Percentiles rank a stretch among this genome's conserved stretches.
Evolutionary conservation across 345 rosid genomes (phyloP).

Genomic region (sweet orange (Citrus sinensis)): DVS_A1.0 CM039165.1:19567001-19567500

Average conservation of each 20-base stretch:
- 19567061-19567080: constrained; percentile 16
- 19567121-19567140: constrained; percentile 46
- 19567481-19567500: neutral
- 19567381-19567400: constrained; percentile 60
- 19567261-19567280: constrained; percentile 69
- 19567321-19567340: too few species aligned
- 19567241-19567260: constrained; percentile 89
- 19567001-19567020: constrained; percentile 19
- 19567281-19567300: neutral
- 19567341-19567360: neutral
- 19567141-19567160: constrained; percentile 28
- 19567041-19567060: constrained; percentile 7
- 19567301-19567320: neutral
- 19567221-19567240: constrained; percentile 74
- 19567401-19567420: constrained; percentile 52
- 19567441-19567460: constrained; percentile 32
- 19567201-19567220: constrained; percentile 74
- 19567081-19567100: constrained; percentile 27
- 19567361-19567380: constrained; percentile 48
- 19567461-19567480: neutral
- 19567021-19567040: constrained; percentile 12
- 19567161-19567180: constrained; percentile 15
- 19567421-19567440: constrained; percentile 41
- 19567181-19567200: constrained; percentile 27
- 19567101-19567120: constrained; percentile 37